Evolutionary conservation across 2,329 filamentous ascomycete species (phyloP).

Genomic region (Aspergillus ochraceus): DNA sequence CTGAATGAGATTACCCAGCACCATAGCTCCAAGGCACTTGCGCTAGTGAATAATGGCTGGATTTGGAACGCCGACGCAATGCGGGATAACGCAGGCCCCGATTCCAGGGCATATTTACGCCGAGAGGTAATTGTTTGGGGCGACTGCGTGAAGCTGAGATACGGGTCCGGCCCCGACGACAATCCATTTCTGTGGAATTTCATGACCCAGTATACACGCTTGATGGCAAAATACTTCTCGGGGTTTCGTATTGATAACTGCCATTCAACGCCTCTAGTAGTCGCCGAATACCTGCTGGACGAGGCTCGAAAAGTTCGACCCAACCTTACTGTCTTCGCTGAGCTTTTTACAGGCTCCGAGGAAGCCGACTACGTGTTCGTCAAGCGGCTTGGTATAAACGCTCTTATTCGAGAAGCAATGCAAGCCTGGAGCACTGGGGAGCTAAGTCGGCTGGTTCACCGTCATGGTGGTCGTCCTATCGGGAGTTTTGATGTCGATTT

Average conservation of each 20-base stretch:
- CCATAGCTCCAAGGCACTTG: conserved; percentile 73
- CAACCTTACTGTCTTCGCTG: conserved; percentile 87
- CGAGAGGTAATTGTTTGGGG: conserved; percentile 98
- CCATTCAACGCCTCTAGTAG: conserved; percentile 91
- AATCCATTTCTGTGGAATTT: conserved; percentile 94
- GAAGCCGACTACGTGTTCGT: conserved; percentile 96
- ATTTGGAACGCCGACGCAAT: conserved; percentile 97
- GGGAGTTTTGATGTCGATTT: conserved; percentile 97
- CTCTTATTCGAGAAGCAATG: conserved; percentile 95
- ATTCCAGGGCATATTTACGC: conserved; percentile 89
- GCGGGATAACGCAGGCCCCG: conserved; percentile 86
- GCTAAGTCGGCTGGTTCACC: conserved; percentile 87
- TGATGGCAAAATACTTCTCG: conserved; percentile 92
- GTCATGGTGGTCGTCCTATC: conserved; percentile 89
- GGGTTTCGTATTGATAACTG: conserved; percentile 98
- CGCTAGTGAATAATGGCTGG: conserved; percentile 95
- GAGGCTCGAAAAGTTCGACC: conserved; percentile 86
- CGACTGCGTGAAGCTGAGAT: conserved; percentile 95
- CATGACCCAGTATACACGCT: conserved; percentile 88
- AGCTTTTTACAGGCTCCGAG: conserved; percentile 93
- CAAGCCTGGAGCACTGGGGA: conserved; percentile 96
- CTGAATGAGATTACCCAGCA: conserved; percentile 74
- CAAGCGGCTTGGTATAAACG: conserved; percentile 85
- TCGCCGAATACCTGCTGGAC: conserved; percentile 92
- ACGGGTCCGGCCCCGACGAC: conserved; percentile 76